Evolutionary conservation across 495 filamentous ascomycete genomes (phyloP).

Genomic region (Neurospora cerealis): DNA sequence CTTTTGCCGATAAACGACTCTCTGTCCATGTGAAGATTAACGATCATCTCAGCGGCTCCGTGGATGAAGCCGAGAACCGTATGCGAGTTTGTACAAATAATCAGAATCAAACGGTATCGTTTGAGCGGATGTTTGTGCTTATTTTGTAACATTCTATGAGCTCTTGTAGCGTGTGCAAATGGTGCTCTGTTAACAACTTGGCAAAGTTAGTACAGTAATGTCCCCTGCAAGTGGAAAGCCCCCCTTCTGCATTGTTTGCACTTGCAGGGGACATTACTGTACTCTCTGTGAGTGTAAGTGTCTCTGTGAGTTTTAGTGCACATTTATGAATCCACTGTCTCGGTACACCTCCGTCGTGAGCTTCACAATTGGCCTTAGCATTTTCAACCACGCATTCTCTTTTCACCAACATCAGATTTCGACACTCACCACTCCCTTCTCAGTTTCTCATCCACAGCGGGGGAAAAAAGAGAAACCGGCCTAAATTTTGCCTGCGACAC

Average conservation of each 20-base stretch:
- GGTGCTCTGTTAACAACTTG: neutral
- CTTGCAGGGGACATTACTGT: too few species aligned
- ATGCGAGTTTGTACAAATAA: neutral
- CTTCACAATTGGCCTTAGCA: neutral
- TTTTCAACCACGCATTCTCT: neutral
- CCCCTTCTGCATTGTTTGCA: too few species aligned
- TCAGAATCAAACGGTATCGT: neutral
- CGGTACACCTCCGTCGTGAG: neutral
- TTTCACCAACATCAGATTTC: neutral
- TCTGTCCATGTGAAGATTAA: neutral
- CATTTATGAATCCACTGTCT: neutral
- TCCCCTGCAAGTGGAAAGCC: too few species aligned
- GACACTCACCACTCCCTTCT: neutral
- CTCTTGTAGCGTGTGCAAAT: neutral
- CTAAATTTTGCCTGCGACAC: neutral
- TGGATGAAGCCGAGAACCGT: neutral
- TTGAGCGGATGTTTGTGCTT: neutral
- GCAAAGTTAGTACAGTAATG: neutral
- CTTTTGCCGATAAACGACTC: neutral
- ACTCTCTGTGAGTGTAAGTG: neutral
- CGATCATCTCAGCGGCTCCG: neutral
- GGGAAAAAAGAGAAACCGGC: neutral
- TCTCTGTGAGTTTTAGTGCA: neutral
- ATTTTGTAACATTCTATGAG: neutral
- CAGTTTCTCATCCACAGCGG: neutral